phyloP scores from a whole-genome alignment of 225 moss, liverwort and hornwort genomes.

The Straminergon stramineum region DNA sequence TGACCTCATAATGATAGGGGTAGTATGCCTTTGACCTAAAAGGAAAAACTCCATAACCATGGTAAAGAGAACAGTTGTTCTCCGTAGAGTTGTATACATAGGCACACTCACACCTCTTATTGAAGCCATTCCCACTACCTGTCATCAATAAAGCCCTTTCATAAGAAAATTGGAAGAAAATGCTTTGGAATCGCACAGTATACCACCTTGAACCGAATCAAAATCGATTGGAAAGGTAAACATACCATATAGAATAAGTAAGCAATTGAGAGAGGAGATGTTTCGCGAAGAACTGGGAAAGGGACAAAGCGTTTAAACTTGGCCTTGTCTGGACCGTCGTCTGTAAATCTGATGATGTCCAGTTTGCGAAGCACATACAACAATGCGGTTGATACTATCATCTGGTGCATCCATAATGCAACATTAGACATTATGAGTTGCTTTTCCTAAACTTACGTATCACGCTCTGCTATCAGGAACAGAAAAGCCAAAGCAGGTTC shows the following conservation, averaged over 20 bases:
- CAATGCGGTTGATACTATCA: slow-evolving; percentile 73
- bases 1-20: slow-evolving; percentile 68
- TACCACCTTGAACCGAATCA: not conserved
- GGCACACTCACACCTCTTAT: slow-evolving; percentile 98
- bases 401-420: slow-evolving; percentile 38
- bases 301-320: slow-evolving; percentile 62
- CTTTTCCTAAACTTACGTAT: not conserved
- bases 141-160: not conserved
- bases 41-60: slow-evolving; percentile 90
- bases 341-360: slow-evolving; percentile 67
- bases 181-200: not conserved
- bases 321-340: slow-evolving; percentile 42
- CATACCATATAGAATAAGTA: slow-evolving; percentile 96
- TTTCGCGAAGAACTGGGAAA: slow-evolving; percentile 45
- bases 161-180: not conserved
- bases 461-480: not conserved
- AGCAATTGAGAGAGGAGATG: slow-evolving; percentile 79
- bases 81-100: slow-evolving; percentile 95
- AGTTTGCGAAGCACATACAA: slow-evolving; percentile 66
- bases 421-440: not conserved
- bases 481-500: not conserved
- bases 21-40: slow-evolving; percentile 70
- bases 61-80: slow-evolving; percentile 91
- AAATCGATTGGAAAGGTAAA: not conserved
- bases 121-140: slow-evolving; percentile 99